Conservation (phyloP, 148 eudicot species). For the Salicornia ramosissima region DNA sequence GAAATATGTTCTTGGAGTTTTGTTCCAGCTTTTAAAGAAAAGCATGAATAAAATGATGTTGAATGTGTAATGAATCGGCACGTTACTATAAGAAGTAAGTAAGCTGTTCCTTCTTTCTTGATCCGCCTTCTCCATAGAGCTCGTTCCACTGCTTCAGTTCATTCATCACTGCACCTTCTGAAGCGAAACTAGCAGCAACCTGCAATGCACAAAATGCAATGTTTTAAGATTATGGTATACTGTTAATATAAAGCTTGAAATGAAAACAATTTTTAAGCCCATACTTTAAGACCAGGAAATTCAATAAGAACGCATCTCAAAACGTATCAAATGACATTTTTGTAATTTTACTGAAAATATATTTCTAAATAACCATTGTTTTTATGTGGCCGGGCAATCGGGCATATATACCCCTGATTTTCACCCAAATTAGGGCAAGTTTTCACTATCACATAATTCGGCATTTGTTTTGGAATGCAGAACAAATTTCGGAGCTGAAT, state of each 20-base stretch:
- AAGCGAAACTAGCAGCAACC: conserved; percentile 90
- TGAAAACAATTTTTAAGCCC: not conserved
- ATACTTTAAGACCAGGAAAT: not conserved
- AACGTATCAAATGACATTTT: no score
- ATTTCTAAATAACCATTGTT: no score
- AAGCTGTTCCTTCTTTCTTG: conserved; percentile 84
- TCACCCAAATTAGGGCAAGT: no score
- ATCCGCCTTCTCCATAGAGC: conserved; percentile 89
- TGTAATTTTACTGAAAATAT: no score
- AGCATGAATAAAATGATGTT: not conserved
- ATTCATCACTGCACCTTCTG: conserved; percentile 74
- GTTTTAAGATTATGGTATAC: not conserved
- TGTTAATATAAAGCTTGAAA: not conserved
- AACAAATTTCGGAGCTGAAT: no score
- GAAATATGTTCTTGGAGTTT: not conserved
- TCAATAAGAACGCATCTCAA: no score
- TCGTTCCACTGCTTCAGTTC: conserved; percentile 94
- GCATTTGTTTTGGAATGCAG: no score
- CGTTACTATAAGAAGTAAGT: conserved; percentile 65
- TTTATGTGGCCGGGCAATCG: no score
- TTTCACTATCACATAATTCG: no score
- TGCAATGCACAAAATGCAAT: conserved; percentile 23
- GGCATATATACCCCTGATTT: no score
- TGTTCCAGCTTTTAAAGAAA: not conserved
- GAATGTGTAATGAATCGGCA: conserved; percentile 6